Base-by-base conservation (phyloP, 495 filamentous ascomycete species). In the Hyphodiscus hymeniophilus region DNA sequence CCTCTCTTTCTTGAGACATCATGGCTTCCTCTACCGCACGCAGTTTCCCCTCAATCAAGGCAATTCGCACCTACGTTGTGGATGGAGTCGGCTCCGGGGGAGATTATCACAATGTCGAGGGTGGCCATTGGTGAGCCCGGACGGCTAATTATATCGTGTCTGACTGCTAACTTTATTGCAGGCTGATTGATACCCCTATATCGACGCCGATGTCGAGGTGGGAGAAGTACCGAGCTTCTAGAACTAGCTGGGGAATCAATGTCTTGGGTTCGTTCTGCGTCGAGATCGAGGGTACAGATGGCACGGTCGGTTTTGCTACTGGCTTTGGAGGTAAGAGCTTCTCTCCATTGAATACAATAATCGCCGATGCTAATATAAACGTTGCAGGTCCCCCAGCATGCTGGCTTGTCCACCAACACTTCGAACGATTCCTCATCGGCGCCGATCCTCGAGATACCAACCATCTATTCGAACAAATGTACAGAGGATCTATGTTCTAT, bases 191-290 rank as follows among this genome's bases (percentile, higher is more conserved):
- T 63, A 81, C 83, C 48, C 81, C 87, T 49, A 95, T 95, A 60
- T 85, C 89, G 0, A 95, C 87, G 12, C 89, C 89, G 0, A 94
- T 91, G 78, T 89, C 89, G 32, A 70, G 76, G 58, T 95, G 87
- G 76, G 84, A 89, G 49, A 69, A 91, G 55, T 95, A 94, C 65
- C 79, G 89, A 39, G 75, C 81, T 35, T 94, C 89, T 28, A 72
- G 89, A 45, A 94, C 89, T 32, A 90, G 83, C 56, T 95, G 89
- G 88, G 89, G 89, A 21, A 95, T 95, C 73, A 95, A 95, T 55
- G 89, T 95, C 7, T 65, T 95, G 48, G 89, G 89, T 16, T 94
- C 89, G 1, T 94, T 95, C 71, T 90, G 85, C 52, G 77, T 95
- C n/a, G 88, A 95, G 62, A 80, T 95, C 36, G 87, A 91, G 58